phyloP scores from a whole-genome alignment of 371 early-diverging fungal genomes.

The Mortierella polycephala region DNA sequence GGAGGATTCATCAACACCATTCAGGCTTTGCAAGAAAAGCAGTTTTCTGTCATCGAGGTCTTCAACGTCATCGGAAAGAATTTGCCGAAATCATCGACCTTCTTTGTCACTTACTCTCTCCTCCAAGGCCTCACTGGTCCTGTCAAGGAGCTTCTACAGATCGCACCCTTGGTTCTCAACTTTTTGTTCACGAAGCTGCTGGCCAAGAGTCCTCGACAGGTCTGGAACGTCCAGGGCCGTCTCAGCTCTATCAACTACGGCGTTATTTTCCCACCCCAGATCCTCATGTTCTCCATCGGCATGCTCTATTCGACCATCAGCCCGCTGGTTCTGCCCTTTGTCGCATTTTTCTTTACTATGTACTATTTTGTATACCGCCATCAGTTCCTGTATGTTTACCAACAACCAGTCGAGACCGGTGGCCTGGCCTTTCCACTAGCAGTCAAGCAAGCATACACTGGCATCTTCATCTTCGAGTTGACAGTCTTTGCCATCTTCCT shows the following conservation, averaged over 20 bases:
- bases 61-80: slow-evolving; percentile 64
- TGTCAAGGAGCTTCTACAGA: slow-evolving; percentile 73
- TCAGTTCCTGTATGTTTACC: slow-evolving; percentile 83
- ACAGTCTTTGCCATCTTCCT: slow-evolving; percentile 78
- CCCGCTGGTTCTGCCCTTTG: slow-evolving; percentile 84
- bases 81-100: slow-evolving; percentile 78
- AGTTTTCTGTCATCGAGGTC: slow-evolving; percentile 52
- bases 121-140: slow-evolving; percentile 76
- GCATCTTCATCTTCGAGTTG: slow-evolving; percentile 75
- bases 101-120: slow-evolving; percentile 86
- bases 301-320: slow-evolving; percentile 82
- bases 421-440: slow-evolving; percentile 78
- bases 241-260: slow-evolving; percentile 60
- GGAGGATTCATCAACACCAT: slow-evolving; percentile 69
- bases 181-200: slow-evolving; percentile 69
- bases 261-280: slow-evolving; percentile 62
- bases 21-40: slow-evolving; percentile 55
- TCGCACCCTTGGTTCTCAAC: slow-evolving; percentile 71
- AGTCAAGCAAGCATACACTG: slow-evolving; percentile 74
- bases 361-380: slow-evolving; percentile 82
- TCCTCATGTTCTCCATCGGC: slow-evolving; percentile 59
- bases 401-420: slow-evolving; percentile 68
- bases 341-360: slow-evolving; percentile 77
- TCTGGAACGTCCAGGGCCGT: slow-evolving; percentile 63
- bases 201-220: slow-evolving; percentile 79